Base-by-base conservation (phyloP, 164 flowering plant genomes). In the Aristolochia contorta region DNA sequence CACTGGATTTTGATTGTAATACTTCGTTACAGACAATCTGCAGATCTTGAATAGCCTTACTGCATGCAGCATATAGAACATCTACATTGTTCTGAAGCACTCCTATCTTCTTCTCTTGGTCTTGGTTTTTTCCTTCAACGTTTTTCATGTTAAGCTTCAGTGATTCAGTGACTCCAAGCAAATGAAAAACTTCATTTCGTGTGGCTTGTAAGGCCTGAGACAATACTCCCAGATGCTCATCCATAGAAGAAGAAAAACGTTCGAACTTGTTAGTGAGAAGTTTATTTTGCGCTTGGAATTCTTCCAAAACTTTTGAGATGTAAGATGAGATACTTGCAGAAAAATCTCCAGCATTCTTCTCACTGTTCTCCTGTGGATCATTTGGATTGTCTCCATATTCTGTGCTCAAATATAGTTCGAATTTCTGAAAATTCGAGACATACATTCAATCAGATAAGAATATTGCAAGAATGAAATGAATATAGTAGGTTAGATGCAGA, bases 61-160 rank as follows among this genome's bases (percentile, higher is more conserved):
- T 54, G 75, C 89, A 92, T 60, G 83, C 80, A 68, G 89, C 82
- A 18, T 67, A 62, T 59, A 92, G 61, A 56, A 58, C 37, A 43
- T 56, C 49, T 48, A 73, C 54, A 66, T 77, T 79, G 59, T 76
- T 74, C 71, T 83, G 75, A 65, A 92, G 66, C 14, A 45, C 55
- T 15, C 76, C 63, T 22, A 82, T 61, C 22, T 62, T 64, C 54
- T 69, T 70, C 59, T 84, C 79, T 59, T 75, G 77, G 22, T 70
- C 79, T 47, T 76, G 71, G 51, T 62, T 79, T 64, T 60, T 59
- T 51, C 59, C 68, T 73, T 82, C 90, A 60, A 80, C 50, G 33
- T 65, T 65, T 61, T 70, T 66, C 65, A 76, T 59, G 19, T 74
- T 75, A 55, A 74, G 60, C 69, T 79, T 75, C 75, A 86, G 71